Percentiles rank a stretch among this genome's conserved stretches.
Evolutionary conservation across 805 yeast genomes (phyloP).

Genomic region (Candida boidinii): DNA sequence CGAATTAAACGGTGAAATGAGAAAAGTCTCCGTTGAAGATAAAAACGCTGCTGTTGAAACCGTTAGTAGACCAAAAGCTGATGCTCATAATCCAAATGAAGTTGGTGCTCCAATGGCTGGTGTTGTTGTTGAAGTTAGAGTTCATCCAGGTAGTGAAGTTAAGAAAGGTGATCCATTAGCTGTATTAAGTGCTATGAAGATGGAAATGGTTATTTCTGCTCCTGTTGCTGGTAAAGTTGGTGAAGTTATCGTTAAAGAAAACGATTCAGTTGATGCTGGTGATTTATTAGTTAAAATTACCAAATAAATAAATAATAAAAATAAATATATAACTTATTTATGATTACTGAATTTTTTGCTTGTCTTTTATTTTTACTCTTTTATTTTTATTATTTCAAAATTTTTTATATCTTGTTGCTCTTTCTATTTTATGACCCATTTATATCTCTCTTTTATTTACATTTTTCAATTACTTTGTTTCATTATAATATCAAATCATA

Average conservation of each 20-base stretch:
- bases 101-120: conserved; percentile 99
- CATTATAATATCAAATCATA: too few relatives aligned
- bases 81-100: conserved; percentile 76
- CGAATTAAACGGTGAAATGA: conserved; percentile 96
- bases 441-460: conserved; percentile 3
- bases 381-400: neutral
- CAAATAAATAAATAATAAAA: conserved; percentile 17
- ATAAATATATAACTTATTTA: neutral
- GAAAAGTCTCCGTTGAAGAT: conserved; percentile 90
- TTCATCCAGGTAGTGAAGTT: conserved; percentile 78
- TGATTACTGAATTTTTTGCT: neutral
- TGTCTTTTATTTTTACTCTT: neutral
- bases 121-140: conserved; percentile 90
- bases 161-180: conserved; percentile 96
- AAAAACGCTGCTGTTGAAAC: conserved; percentile 80
- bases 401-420: neutral
- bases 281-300: conserved; percentile 69
- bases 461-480: conserved; percentile 15
- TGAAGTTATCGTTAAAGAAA: conserved; percentile 71
- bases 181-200: conserved; percentile 95
- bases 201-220: conserved; percentile 98
- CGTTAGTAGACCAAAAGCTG: conserved; percentile 85
- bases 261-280: conserved; percentile 92
- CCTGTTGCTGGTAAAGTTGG: conserved; percentile 81
- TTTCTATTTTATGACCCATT: conserved; percentile 2